Percentiles rank a stretch among this genome's conserved stretches.
Conservation (phyloP, 257 asterid species). For the Plantago elongata region DNA sequence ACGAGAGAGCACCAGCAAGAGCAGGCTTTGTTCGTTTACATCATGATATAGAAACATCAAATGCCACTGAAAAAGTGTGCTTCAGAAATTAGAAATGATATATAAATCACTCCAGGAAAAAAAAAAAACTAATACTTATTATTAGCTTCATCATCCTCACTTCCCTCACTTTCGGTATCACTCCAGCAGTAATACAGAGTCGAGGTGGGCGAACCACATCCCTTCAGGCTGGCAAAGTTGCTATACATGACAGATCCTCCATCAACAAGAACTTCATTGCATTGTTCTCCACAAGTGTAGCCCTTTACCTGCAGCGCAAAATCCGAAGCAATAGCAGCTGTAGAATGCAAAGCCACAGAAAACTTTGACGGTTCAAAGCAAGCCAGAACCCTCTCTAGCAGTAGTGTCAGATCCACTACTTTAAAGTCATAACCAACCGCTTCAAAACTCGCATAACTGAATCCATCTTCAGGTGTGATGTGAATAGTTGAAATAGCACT, state of each 20-base stretch:
- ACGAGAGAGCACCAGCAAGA: not conserved
- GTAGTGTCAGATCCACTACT: slow-evolving; percentile 27
- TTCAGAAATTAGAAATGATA: slow-evolving; percentile 7
- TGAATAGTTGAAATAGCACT: slow-evolving; percentile 64
- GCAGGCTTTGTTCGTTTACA: not conserved
- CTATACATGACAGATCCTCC: slow-evolving; percentile 50
- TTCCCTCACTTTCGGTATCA: slow-evolving; percentile 56
- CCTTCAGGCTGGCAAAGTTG: slow-evolving; percentile 33
- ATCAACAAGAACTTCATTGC: slow-evolving; percentile 40
- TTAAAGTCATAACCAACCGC: slow-evolving; percentile 66
- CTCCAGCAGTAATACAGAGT: slow-evolving; percentile 60
- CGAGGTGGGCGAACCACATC: slow-evolving; percentile 69
- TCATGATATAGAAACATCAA: not conserved
- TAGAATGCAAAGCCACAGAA: slow-evolving; percentile 58
- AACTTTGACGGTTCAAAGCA: slow-evolving; percentile 69
- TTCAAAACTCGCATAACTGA: slow-evolving; percentile 87
- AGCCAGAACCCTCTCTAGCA: slow-evolving; percentile 62
- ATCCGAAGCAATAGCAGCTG: slow-evolving; percentile 34
- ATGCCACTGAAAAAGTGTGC: not conserved
- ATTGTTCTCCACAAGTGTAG: slow-evolving; percentile 46
- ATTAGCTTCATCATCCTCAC: slow-evolving; percentile 53
- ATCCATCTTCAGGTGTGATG: slow-evolving; percentile 78
- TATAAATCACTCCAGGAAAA: not conserved
- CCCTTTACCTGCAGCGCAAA: slow-evolving; percentile 29
- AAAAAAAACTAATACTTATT: slow-evolving; percentile 31